A percentile compares a stretch with the other conserved stretches of the same genome.
Conservation (phyloP, 352 stramenopile genomes). For the Peronosclerospora sorghi region DNA sequence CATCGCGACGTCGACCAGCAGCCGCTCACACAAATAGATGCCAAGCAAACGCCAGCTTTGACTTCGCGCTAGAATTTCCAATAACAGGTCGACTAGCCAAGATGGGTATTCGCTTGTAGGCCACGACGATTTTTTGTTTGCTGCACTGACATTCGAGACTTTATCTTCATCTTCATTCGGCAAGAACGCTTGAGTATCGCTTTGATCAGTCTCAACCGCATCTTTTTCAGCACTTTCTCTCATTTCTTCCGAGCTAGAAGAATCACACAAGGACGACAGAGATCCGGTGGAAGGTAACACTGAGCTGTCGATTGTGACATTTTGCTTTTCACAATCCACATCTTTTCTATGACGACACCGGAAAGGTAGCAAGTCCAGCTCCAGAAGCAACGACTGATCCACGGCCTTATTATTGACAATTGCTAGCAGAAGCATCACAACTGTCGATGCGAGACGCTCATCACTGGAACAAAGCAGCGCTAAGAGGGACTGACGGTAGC, state of each 20-base stretch:
- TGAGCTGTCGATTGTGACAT: constrained; percentile 2
- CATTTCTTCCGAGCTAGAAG: constrained; percentile 14
- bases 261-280: constrained; percentile 16
- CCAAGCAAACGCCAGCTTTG: constrained; percentile 44
- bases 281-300: constrained; percentile 8
- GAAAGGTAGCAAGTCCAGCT: constrained; percentile 49
- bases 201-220: not conserved
- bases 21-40: constrained; percentile 35
- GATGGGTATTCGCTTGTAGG: constrained; percentile 20
- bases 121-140: constrained; percentile 1
- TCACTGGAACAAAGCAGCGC: constrained; percentile 50
- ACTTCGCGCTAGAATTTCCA: constrained; percentile 35
- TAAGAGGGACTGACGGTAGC: constrained; percentile 52
- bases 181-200: not conserved
- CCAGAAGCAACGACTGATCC: constrained; percentile 49
- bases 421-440: constrained; percentile 45
- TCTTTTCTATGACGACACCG: constrained; percentile 25
- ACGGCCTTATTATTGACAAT: constrained; percentile 54
- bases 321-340: not conserved
- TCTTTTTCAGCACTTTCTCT: constrained; percentile 4
- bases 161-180: constrained; percentile 2
- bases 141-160: constrained; percentile 1
- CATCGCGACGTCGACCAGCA: constrained; percentile 47
- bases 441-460: constrained; percentile 47
- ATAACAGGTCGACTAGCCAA: constrained; percentile 42